These are phyloP conservation scores for thale cress (Arabidopsis thaliana) DNA, from an alignment of 345 rosid species.

Conservation along the genomic window DNA sequence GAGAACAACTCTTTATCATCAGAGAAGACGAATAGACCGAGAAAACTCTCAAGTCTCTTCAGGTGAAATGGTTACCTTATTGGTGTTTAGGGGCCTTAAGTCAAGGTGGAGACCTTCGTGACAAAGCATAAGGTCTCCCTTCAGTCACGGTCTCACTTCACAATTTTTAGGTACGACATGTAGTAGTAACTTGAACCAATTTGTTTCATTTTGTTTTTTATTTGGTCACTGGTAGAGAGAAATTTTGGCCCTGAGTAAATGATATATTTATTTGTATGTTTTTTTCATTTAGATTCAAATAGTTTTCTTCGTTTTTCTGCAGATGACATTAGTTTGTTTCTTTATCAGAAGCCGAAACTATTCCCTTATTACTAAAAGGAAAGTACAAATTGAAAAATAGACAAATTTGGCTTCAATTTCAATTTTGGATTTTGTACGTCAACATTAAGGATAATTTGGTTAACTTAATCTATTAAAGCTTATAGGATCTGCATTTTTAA, in stretches of 20 bases:
- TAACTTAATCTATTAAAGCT: too few relatives aligned
- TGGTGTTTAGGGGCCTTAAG: neutral
- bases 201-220: neutral
- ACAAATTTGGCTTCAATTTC: too few relatives aligned
- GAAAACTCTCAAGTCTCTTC: conserved; percentile 57
- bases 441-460: too few relatives aligned
- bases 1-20: conserved; percentile 21
- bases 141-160: neutral
- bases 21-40: conserved; percentile 29
- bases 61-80: conserved; percentile 22
- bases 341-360: too few relatives aligned
- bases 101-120: neutral
- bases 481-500: too few relatives aligned
- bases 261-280: neutral
- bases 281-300: neutral
- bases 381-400: too few relatives aligned
- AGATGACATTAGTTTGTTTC: too few relatives aligned
- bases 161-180: neutral
- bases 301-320: neutral
- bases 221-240: conserved; percentile 7
- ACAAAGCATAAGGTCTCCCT: neutral
- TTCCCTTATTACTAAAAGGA: too few relatives aligned
- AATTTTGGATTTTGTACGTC: too few relatives aligned
- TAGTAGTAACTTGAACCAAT: neutral
- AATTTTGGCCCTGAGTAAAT: conserved; percentile 17